These are phyloP conservation scores for Sphagnum tenellum DNA, from an alignment of 225 moss, liverwort and hornwort species.

Conservation along the genomic window DNA sequence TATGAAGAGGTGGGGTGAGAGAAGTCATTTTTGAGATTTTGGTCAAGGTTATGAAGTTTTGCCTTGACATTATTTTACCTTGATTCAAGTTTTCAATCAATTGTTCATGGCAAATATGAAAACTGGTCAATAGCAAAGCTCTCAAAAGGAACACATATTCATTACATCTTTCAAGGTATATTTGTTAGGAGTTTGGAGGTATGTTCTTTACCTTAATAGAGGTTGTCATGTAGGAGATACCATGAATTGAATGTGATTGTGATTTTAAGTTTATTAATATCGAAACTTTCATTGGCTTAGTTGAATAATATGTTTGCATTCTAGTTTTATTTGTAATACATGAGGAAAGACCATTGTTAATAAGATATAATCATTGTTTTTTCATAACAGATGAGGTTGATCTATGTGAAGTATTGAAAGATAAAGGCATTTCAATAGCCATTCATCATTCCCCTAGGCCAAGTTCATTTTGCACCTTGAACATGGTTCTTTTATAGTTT, in stretches of 20 bases:
- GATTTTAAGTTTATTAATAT: too few species aligned
- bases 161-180: constrained; percentile 97
- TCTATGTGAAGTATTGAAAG: constrained; percentile 94
- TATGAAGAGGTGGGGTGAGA: too few species aligned
- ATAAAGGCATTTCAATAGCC: constrained; percentile 94
- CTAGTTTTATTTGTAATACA: too few species aligned
- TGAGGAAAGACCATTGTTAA: too few species aligned
- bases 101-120: constrained; percentile 96
- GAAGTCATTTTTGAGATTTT: too few species aligned
- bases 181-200: constrained; percentile 97
- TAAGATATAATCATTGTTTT: background rate
- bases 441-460: constrained; percentile 98
- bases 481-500: too few species aligned
- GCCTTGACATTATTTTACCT: background rate
- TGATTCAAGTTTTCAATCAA: constrained; percentile 77
- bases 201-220: background rate
- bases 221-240: too few species aligned
- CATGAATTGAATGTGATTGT: too few species aligned
- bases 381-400: constrained; percentile 58
- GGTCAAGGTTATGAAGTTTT: too few species aligned
- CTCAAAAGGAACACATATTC: constrained; percentile 90
- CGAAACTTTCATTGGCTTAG: too few species aligned
- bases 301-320: too few species aligned
- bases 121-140: constrained; percentile 97
- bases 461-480: constrained; percentile 9